Evolutionary conservation across 345 rosid species (phyloP).

Genomic region (Citrus trifoliata): DNA sequence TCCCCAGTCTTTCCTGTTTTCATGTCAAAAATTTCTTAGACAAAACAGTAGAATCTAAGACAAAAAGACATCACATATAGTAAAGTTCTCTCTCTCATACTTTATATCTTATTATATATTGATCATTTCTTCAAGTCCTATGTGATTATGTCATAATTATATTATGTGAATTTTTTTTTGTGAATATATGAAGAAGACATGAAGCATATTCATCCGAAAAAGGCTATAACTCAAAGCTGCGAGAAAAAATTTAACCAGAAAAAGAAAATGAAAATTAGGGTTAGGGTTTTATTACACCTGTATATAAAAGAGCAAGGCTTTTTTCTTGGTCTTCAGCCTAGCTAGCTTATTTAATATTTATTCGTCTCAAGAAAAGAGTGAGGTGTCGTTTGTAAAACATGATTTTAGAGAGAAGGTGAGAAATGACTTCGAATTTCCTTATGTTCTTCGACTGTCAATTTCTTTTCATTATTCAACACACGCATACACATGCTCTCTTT

Average conservation of each 20-base stretch:
- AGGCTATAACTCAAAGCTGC: no score
- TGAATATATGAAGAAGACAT: not conserved
- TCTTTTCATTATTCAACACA: slow-evolving; percentile 9
- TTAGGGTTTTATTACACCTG: slow-evolving; percentile 25
- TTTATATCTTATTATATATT: not conserved
- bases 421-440: slow-evolving; percentile 27
- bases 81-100: slow-evolving; percentile 12
- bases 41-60: slow-evolving; percentile 18
- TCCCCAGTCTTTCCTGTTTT: slow-evolving; percentile 12
- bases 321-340: not conserved
- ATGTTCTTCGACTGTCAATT: slow-evolving; percentile 29
- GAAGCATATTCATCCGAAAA: not conserved
- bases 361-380: not conserved
- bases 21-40: slow-evolving; percentile 12
- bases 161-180: not conserved
- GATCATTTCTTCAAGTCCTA: not conserved
- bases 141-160: not conserved
- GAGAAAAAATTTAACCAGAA: not conserved
- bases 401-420: not conserved
- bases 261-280: slow-evolving; percentile 19
- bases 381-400: not conserved
- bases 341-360: no score
- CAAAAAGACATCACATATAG: slow-evolving; percentile 20
- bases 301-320: not conserved
- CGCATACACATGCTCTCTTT: not conserved